Evolutionary conservation across 2,329 filamentous ascomycete genomes (phyloP).

Genomic region (Berkeleyomyces rouxiae): DNA sequence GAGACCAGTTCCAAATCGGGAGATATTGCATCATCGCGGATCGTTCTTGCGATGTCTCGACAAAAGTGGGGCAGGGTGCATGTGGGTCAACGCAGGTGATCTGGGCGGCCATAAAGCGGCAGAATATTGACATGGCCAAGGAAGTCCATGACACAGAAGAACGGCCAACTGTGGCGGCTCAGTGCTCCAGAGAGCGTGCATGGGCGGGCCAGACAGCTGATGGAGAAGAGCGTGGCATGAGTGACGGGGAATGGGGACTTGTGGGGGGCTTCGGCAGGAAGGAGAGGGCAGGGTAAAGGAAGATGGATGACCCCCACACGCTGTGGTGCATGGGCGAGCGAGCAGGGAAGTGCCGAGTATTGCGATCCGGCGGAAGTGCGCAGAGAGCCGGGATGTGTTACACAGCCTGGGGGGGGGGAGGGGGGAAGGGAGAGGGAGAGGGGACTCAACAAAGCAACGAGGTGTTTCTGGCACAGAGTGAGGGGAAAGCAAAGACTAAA

Average conservation of each 20-base stretch:
- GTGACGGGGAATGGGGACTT: background rate
- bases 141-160: constrained; percentile 3
- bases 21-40: constrained; percentile 43
- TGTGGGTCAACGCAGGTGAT: background rate
- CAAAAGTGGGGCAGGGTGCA: constrained; percentile 4
- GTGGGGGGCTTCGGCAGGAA: background rate
- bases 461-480: too few species aligned
- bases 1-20: constrained; percentile 29
- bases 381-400: background rate
- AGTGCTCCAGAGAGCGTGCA: background rate
- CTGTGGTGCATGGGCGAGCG: background rate
- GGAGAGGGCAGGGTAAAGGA: background rate
- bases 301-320: constrained; percentile 6
- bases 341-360: constrained; percentile 1
- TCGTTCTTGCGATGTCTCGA: constrained; percentile 22
- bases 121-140: background rate
- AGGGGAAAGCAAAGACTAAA: background rate
- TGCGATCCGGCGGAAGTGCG: constrained; percentile 3
- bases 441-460: background rate
- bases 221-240: background rate
- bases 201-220: background rate
- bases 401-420: background rate
- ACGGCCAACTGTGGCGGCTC: background rate
- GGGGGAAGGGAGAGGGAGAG: background rate
- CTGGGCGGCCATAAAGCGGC: background rate